phyloP scores from a whole-genome alignment of 139 green algal species.

The Tetraselmis striata region DNA sequence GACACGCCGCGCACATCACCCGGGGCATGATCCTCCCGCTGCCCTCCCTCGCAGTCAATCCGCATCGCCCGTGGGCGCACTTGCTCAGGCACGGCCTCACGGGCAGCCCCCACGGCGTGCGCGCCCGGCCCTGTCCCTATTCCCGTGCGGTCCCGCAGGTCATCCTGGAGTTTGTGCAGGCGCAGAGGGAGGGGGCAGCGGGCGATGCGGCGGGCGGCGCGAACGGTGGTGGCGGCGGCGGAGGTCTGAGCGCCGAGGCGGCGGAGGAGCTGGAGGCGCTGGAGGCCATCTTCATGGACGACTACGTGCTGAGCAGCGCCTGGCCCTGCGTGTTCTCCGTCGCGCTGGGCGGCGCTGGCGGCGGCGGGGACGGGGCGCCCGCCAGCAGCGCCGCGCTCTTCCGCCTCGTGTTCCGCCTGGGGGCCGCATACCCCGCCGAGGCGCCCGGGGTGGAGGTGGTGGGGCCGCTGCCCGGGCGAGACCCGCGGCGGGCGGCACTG shows the following conservation, averaged over 20 bases:
- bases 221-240: conserved; percentile 15
- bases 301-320: conserved; percentile 18
- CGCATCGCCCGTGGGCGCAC: too few species aligned
- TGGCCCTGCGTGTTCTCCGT: conserved; percentile 28
- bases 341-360: conserved; percentile 15
- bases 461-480: conserved; percentile 8
- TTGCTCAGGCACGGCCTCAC: too few species aligned
- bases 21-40: too few species aligned
- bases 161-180: conserved; percentile 9
- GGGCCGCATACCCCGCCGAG: conserved; percentile 16
- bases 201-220: conserved; percentile 1
- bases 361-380: not conserved
- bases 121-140: too few species aligned
- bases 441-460: conserved; percentile 9
- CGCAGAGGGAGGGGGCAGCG: not conserved
- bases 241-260: conserved; percentile 19
- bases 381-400: conserved; percentile 6
- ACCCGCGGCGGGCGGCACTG: not conserved
- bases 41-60: too few species aligned
- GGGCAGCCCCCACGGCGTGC: too few species aligned
- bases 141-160: too few species aligned
- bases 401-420: conserved; percentile 27
- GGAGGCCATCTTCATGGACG: conserved; percentile 29
- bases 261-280: conserved; percentile 43
- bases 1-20: too few species aligned